These are phyloP conservation scores for Mycena kentingensis DNA, from an alignment of 768 basidiomycete species.

Conservation along the genomic window DNA sequence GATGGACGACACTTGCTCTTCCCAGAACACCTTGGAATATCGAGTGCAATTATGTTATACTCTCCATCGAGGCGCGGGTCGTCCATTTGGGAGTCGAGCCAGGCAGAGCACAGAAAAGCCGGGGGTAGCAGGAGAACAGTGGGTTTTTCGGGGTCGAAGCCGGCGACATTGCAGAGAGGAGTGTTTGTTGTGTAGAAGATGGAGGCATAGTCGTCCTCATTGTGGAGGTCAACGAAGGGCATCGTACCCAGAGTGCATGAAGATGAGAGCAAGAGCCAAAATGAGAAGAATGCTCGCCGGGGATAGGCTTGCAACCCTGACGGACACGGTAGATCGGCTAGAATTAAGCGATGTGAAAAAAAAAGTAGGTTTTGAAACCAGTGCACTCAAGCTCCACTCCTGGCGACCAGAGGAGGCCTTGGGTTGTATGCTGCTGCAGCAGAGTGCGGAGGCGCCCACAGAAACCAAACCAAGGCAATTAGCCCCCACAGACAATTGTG, in stretches of 20 bases:
- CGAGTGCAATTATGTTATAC: constrained; percentile 77
- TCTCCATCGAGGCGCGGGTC: constrained; percentile 59
- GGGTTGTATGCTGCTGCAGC: no score
- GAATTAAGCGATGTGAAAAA: neutral
- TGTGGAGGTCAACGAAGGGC: constrained; percentile 70
- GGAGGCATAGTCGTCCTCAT: constrained; percentile 65
- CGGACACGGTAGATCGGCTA: no score
- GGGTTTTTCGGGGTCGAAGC: constrained; percentile 65
- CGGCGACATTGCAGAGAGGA: constrained; percentile 56
- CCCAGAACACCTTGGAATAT: constrained; percentile 61
- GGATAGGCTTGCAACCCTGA: no score
- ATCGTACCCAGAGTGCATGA: constrained; percentile 34
- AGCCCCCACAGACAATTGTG: no score
- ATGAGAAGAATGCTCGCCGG: neutral
- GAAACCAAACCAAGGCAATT: no score
- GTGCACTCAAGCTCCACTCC: no score
- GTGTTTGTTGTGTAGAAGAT: constrained; percentile 76
- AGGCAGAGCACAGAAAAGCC: constrained; percentile 65
- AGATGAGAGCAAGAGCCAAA: neutral
- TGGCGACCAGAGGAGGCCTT: no score
- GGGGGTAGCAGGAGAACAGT: constrained; percentile 72
- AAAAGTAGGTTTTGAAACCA: no score
- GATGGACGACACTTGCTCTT: constrained; percentile 55
- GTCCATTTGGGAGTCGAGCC: constrained; percentile 66
- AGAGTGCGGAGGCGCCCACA: no score